Evolutionary conservation across 2,329 filamentous ascomycete genomes (phyloP).

Genomic region (Trichoderma sp.): DNA sequence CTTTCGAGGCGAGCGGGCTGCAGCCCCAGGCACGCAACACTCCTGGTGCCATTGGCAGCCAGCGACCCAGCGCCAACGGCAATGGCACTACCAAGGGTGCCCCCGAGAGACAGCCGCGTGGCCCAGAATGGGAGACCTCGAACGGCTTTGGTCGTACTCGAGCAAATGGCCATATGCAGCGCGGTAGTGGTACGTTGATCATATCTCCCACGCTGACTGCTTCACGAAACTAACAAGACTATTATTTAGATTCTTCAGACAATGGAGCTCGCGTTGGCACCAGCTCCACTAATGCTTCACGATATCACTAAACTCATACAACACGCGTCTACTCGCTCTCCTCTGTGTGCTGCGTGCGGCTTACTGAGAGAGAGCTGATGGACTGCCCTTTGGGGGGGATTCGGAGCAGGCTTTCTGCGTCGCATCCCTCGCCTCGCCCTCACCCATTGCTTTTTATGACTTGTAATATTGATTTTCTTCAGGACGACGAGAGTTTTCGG

Average conservation of each 20-base stretch:
- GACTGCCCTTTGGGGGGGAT: constrained; percentile 15
- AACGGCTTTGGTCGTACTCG: constrained; percentile 58
- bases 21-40: constrained; percentile 46
- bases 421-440: constrained; percentile 25
- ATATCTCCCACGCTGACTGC: background rate
- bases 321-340: constrained; percentile 17
- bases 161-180: constrained; percentile 61
- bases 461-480: constrained; percentile 41
- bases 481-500: constrained; percentile 29
- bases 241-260: constrained; percentile 45
- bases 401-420: constrained; percentile 13
- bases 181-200: constrained; percentile 58
- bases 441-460: constrained; percentile 39
- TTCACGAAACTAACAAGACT: constrained; percentile 27
- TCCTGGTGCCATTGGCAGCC: constrained; percentile 66
- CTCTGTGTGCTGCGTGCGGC: background rate
- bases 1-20: constrained; percentile 49
- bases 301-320: constrained; percentile 39
- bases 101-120: constrained; percentile 65
- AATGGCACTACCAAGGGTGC: constrained; percentile 46
- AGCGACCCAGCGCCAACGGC: constrained; percentile 56
- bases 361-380: constrained; percentile 14
- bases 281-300: constrained; percentile 39
- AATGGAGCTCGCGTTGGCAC: constrained; percentile 44
- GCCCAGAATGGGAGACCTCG: constrained; percentile 61